These are phyloP conservation scores for Torrubiella hemipterigena DNA, from an alignment of 2,329 filamentous ascomycete species.

Conservation along the genomic window DNA sequence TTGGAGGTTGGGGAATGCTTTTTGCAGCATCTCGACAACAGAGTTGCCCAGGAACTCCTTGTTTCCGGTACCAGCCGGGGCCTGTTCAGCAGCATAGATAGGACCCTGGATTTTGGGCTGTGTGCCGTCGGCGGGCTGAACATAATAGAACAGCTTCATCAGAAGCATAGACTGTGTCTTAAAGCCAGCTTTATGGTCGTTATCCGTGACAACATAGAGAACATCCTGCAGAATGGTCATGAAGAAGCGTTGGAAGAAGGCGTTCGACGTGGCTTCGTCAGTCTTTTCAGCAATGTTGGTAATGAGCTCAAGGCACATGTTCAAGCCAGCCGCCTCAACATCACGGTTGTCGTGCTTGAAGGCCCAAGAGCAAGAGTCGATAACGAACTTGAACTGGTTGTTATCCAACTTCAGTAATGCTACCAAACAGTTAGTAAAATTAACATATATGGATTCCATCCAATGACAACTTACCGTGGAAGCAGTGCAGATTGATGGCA, in stretches of 20 bases:
- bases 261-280: conserved; percentile 72
- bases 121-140: conserved; percentile 57
- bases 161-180: conserved; percentile 93
- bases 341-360: conserved; percentile 99
- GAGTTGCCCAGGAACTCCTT: conserved; percentile 84
- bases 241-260: conserved; percentile 98
- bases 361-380: conserved; percentile 99
- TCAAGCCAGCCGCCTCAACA: conserved; percentile 89
- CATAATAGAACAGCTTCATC: conserved; percentile 91
- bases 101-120: conserved; percentile 83
- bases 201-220: conserved; percentile 95
- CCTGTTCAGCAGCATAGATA: conserved; percentile 78
- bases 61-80: conserved; percentile 72
- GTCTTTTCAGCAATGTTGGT: conserved; percentile 95
- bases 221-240: conserved; percentile 92
- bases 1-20: conserved; percentile 87
- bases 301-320: conserved; percentile 96
- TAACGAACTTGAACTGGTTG: conserved; percentile 97
- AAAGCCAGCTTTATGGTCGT: conserved; percentile 97
- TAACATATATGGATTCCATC: conserved; percentile 1
- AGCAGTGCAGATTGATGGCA: conserved; percentile 94
- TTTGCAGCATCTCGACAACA: conserved; percentile 71
- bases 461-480: conserved; percentile 50
- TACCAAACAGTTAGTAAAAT: conserved; percentile 6
- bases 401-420: conserved; percentile 87